Percentiles rank a stretch among this genome's conserved stretches.
Conservation (phyloP, 768 basidiomycete species). For the Neoboletus magnificus region DNA sequence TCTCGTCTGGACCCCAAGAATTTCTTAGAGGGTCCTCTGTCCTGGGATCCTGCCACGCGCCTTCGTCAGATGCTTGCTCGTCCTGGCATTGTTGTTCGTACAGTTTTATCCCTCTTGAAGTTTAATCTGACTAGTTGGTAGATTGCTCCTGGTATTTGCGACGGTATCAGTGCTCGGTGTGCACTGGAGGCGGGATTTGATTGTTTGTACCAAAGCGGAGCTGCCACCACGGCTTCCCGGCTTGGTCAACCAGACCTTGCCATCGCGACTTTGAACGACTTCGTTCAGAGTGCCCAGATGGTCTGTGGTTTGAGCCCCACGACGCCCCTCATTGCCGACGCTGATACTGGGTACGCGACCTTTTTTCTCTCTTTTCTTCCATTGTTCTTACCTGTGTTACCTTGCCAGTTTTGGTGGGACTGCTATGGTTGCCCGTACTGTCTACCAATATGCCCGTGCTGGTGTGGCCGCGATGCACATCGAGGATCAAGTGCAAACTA, state of each 20-base stretch:
- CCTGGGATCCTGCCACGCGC: constrained; percentile 64
- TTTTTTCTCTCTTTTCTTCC: not conserved
- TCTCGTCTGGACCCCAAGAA: constrained; percentile 66
- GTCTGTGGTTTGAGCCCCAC: constrained; percentile 63
- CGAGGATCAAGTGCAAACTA: constrained; percentile 81
- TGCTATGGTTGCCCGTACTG: constrained; percentile 71
- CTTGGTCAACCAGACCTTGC: constrained; percentile 78
- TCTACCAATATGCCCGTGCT: constrained; percentile 63
- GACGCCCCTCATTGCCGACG: constrained; percentile 73
- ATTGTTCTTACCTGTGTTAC: constrained; percentile 6
- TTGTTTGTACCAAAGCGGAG: constrained; percentile 78
- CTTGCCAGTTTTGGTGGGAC: constrained; percentile 60
- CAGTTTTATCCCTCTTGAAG: not conserved
- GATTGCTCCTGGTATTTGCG: constrained; percentile 78
- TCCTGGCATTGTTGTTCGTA: constrained; percentile 71
- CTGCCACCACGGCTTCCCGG: constrained; percentile 76
- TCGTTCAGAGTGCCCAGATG: constrained; percentile 68
- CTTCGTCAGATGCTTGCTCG: constrained; percentile 67
- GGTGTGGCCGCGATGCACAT: constrained; percentile 77
- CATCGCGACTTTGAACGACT: constrained; percentile 75
- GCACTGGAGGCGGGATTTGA: constrained; percentile 77
- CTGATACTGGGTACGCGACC: constrained; percentile 63
- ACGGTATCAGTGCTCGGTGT: constrained; percentile 76
- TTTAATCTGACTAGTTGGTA: constrained; percentile 22
- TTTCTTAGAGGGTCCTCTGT: constrained; percentile 66